Conservation (phyloP, 2,329 filamentous ascomycete genomes). For the Endoconidiophora polonica region DNA sequence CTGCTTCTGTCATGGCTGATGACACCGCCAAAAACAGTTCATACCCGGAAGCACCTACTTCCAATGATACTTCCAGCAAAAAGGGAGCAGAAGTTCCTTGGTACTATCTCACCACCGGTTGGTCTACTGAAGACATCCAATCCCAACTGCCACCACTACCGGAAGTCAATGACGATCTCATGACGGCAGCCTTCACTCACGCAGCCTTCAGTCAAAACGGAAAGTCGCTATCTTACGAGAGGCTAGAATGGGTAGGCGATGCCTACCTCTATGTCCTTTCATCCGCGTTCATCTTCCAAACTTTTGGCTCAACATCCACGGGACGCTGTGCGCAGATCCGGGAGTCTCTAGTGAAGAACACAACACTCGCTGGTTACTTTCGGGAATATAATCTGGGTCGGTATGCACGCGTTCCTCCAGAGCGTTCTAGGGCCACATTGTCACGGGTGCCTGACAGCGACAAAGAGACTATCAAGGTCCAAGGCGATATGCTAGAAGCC, state of each 20-base stretch:
- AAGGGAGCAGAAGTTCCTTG: conserved; percentile 13
- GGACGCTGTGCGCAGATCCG: conserved; percentile 61
- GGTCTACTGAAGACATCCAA: conserved; percentile 33
- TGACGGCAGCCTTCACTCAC: conserved; percentile 51
- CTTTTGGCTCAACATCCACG: conserved; percentile 46
- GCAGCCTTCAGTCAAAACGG: conserved; percentile 25
- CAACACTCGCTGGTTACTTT: conserved; percentile 55
- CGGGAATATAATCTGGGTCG: conserved; percentile 53
- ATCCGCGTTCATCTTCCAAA: conserved; percentile 56
- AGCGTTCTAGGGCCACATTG: conserved; percentile 6
- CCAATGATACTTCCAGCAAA: not conserved
- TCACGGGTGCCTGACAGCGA: conserved; percentile 25
- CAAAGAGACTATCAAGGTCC: conserved; percentile 51
- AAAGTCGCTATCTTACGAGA: conserved; percentile 48
- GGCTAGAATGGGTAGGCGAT: conserved; percentile 78
- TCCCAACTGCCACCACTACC: conserved; percentile 40
- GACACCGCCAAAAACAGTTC: not conserved
- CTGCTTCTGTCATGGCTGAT: not conserved
- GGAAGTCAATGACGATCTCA: conserved; percentile 41
- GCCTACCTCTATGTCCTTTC: conserved; percentile 67
- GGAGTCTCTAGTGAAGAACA: conserved; percentile 66
- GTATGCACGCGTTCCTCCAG: conserved; percentile 38
- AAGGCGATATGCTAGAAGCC: conserved; percentile 80
- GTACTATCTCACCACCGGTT: conserved; percentile 25
- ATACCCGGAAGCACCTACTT: not conserved